Evolutionary conservation across 768 basidiomycete genomes (phyloP).

Genomic region (Collybia sordida): DNA sequence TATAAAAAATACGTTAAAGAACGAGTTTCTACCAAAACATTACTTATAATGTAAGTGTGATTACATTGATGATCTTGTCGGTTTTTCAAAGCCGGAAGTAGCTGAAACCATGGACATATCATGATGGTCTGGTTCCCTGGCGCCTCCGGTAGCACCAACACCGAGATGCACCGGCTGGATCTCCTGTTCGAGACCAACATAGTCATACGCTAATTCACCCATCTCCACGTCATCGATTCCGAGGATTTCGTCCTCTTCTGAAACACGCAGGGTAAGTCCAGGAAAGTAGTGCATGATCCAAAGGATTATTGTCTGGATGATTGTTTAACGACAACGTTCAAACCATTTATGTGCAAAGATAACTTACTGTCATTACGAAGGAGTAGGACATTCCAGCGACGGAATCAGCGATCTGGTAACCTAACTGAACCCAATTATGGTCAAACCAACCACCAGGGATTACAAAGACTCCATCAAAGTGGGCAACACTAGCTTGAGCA

Average conservation of each 20-base stretch:
- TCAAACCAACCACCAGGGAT: slow-evolving; percentile 89
- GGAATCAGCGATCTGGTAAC: slow-evolving; percentile 80
- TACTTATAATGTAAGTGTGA: no score
- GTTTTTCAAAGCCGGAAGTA: no score
- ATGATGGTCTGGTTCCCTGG: slow-evolving; percentile 27
- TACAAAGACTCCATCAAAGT: slow-evolving; percentile 66
- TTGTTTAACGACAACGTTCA: neutral
- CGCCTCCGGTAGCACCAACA: slow-evolving; percentile 20
- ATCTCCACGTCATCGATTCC: slow-evolving; percentile 90
- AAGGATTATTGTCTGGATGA: slow-evolving; percentile 66
- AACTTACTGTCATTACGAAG: slow-evolving; percentile 71
- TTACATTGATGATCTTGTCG: no score
- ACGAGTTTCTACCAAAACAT: no score
- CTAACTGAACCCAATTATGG: slow-evolving; percentile 79
- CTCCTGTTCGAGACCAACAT: slow-evolving; percentile 71
- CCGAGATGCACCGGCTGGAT: slow-evolving; percentile 30
- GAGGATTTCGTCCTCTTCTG: slow-evolving; percentile 67
- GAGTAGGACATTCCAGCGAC: slow-evolving; percentile 64
- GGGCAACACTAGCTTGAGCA: slow-evolving; percentile 77
- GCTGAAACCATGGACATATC: slow-evolving; percentile 1
- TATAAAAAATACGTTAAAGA: no score
- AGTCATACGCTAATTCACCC: slow-evolving; percentile 89
- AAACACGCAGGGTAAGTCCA: slow-evolving; percentile 67
- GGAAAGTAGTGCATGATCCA: slow-evolving; percentile 90
- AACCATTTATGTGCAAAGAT: neutral